Evolutionary conservation across 164 flowering plant genomes (phyloP).

Genomic region (Platanus orientalis): DNA sequence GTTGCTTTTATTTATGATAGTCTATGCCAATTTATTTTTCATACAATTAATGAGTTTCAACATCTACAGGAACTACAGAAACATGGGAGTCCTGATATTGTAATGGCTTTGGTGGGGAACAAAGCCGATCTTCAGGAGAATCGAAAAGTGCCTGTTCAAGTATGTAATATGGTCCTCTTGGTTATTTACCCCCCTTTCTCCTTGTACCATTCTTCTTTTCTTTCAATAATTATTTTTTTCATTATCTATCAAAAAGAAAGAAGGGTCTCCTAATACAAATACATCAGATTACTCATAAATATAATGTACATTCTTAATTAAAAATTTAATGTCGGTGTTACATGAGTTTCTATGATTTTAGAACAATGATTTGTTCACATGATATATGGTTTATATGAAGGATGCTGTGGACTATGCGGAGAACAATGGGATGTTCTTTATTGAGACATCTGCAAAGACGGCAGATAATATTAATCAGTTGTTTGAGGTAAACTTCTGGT

Average conservation of each 20-base stretch:
- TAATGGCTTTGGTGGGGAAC: slow-evolving; percentile 98
- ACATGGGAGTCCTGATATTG: slow-evolving; percentile 92
- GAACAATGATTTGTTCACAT: not conserved
- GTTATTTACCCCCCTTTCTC: too few species aligned
- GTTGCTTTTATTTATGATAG: not conserved
- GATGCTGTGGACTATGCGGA: slow-evolving; percentile 88
- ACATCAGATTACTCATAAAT: not conserved
- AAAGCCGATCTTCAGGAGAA: slow-evolving; percentile 96
- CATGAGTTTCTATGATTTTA: not conserved
- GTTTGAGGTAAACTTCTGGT: slow-evolving; percentile 60
- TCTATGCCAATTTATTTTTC: not conserved
- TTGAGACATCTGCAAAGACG: slow-evolving; percentile 99
- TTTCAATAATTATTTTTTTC: too few species aligned
- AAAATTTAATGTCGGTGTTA: not conserved
- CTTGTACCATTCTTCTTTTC: too few species aligned
- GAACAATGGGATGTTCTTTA: slow-evolving; percentile 97
- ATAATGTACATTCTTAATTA: not conserved
- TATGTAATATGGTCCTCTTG: slow-evolving; percentile 25
- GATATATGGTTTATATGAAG: slow-evolving; percentile 34
- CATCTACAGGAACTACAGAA: slow-evolving; percentile 80
- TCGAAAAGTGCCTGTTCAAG: slow-evolving; percentile 71
- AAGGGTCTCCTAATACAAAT: not conserved
- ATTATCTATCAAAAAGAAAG: too few species aligned
- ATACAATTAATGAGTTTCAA: not conserved
- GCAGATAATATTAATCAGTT: slow-evolving; percentile 97